phyloP scores from a whole-genome alignment of 371 early-diverging fungal species.

The Apophysomyces trapeziformis region DNA sequence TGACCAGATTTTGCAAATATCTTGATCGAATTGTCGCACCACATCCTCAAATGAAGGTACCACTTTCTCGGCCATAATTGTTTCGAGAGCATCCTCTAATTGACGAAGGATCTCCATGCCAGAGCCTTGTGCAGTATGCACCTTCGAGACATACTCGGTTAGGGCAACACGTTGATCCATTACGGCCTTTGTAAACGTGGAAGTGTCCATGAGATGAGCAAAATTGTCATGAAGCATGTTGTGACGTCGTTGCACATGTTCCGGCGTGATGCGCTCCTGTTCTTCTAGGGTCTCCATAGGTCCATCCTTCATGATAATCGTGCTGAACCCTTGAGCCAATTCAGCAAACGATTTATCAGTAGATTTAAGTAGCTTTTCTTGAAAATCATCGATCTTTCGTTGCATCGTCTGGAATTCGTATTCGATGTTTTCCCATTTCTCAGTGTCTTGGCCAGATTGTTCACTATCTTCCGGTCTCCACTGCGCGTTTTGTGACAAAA shows the following conservation, averaged over 20 bases:
- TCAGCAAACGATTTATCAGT: neutral
- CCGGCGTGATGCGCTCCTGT: constrained; percentile 16
- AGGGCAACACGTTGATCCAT: constrained; percentile 30
- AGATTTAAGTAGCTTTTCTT: neutral
- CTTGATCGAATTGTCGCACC: constrained; percentile 21
- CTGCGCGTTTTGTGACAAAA: constrained; percentile 35
- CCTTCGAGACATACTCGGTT: constrained; percentile 19
- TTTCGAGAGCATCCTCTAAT: constrained; percentile 21
- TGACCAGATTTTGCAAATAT: constrained; percentile 24
- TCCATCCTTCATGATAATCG: constrained; percentile 1
- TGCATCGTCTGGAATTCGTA: neutral
- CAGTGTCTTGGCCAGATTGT: neutral
- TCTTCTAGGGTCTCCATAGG: constrained; percentile 1
- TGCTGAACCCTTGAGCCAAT: neutral
- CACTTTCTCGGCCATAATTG: constrained; percentile 9
- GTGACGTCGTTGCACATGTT: constrained; percentile 39
- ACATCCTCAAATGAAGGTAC: neutral
- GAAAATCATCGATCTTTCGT: neutral
- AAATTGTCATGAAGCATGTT: constrained; percentile 29
- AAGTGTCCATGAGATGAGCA: constrained; percentile 21
- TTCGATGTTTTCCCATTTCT: neutral
- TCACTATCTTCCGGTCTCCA: constrained; percentile 25
- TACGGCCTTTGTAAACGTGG: constrained; percentile 26
- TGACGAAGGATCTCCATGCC: constrained; percentile 14
- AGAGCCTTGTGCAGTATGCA: neutral